Evolutionary conservation across 2,329 filamentous ascomycete species (phyloP).

Genomic region (Pleurostoma richardsiae): DNA sequence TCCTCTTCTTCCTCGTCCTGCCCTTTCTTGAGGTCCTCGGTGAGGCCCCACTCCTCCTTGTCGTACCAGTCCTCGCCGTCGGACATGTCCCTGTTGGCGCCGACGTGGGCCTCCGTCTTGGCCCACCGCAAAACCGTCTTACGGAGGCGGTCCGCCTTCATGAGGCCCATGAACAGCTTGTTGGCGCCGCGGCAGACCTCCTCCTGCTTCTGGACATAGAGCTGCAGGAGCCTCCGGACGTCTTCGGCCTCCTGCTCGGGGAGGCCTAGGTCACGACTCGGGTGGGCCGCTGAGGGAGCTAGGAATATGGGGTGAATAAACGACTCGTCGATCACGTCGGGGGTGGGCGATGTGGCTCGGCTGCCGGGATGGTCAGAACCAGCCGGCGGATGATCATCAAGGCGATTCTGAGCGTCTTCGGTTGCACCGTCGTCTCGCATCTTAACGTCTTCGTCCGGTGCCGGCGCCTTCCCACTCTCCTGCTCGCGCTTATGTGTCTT

Average conservation of each 20-base stretch:
- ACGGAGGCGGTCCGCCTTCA: slow-evolving; percentile 67
- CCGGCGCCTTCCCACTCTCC: not conserved
- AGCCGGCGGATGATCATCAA: not conserved
- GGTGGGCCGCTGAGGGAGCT: slow-evolving; percentile 54
- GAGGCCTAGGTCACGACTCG: slow-evolving; percentile 67
- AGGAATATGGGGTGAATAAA: slow-evolving; percentile 72
- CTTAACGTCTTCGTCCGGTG: not conserved
- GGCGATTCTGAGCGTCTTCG: not conserved
- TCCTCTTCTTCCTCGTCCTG: slow-evolving; percentile 81
- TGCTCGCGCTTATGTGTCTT: not conserved
- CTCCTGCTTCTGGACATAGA: slow-evolving; percentile 83
- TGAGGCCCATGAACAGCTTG: slow-evolving; percentile 63
- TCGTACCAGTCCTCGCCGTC: slow-evolving; percentile 91
- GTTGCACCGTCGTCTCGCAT: not conserved
- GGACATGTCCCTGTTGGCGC: slow-evolving; percentile 67
- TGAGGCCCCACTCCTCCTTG: slow-evolving; percentile 70
- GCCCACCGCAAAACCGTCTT: slow-evolving; percentile 69
- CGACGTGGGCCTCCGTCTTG: slow-evolving; percentile 71
- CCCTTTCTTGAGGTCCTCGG: slow-evolving; percentile 73
- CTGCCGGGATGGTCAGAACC: slow-evolving; percentile 1
- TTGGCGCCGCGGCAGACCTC: slow-evolving; percentile 70
- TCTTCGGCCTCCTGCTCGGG: slow-evolving; percentile 73
- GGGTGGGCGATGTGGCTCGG: slow-evolving; percentile 5
- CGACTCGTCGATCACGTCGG: slow-evolving; percentile 29
- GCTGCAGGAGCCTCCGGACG: slow-evolving; percentile 64